These are phyloP conservation scores for Melastoma malabathricum DNA, from an alignment of 345 rosid genomes.

Conservation along the genomic window DNA sequence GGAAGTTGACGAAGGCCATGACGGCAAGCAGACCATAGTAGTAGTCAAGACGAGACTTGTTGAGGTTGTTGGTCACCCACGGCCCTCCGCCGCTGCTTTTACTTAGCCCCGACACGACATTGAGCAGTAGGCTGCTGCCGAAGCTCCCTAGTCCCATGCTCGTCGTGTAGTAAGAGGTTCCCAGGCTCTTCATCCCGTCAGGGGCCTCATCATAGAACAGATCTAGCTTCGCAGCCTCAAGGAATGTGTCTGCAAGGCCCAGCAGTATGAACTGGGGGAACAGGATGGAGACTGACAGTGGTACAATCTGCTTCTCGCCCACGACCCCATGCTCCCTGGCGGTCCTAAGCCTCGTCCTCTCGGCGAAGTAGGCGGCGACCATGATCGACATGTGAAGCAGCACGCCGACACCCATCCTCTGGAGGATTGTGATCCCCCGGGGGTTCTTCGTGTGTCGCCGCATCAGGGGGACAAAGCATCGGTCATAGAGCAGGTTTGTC, in stretches of 20 bases:
- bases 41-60: constrained; percentile 48
- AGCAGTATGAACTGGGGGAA: constrained; percentile 57
- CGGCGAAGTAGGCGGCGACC: constrained; percentile 34
- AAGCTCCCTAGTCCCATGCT: constrained; percentile 57
- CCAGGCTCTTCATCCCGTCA: constrained; percentile 66
- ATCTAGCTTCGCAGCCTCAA: constrained; percentile 64
- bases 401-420: constrained; percentile 69
- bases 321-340: constrained; percentile 22
- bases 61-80: constrained; percentile 65
- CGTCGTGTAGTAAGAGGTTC: constrained; percentile 52
- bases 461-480: constrained; percentile 28
- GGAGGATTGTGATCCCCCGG: constrained; percentile 63
- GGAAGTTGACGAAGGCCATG: constrained; percentile 37
- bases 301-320: constrained; percentile 16
- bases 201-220: constrained; percentile 89
- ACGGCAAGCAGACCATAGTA: constrained; percentile 43
- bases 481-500: constrained; percentile 44
- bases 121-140: constrained; percentile 44
- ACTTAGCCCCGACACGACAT: constrained; percentile 31
- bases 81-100: constrained; percentile 30
- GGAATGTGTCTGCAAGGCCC: constrained; percentile 60
- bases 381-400: constrained; percentile 32
- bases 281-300: constrained; percentile 41
- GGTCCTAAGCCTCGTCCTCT: constrained; percentile 38
- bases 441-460: constrained; percentile 47